Evolutionary conservation across 2,329 filamentous ascomycete species (phyloP).

Genomic region (Hortaea sp.): DNA sequence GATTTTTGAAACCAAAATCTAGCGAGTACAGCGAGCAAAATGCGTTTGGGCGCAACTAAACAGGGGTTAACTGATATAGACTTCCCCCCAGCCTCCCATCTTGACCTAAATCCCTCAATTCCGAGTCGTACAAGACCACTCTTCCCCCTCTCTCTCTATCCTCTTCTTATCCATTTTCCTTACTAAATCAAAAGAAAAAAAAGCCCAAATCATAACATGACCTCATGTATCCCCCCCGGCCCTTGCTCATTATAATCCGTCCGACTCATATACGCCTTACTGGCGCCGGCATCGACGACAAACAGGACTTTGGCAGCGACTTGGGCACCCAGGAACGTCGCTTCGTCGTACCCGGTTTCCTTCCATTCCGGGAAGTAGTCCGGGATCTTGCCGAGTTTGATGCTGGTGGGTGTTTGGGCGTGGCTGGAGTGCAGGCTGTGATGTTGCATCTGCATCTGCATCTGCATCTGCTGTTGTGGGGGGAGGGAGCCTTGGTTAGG

Average conservation of each 20-base stretch:
- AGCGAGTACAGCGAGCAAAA: too few relatives aligned
- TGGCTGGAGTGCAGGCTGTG: conserved; percentile 41
- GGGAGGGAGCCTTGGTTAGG: conserved; percentile 12
- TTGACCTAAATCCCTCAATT: too few relatives aligned
- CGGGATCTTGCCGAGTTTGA: conserved; percentile 67
- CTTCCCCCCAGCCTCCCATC: too few relatives aligned
- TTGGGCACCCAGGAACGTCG: conserved; percentile 77
- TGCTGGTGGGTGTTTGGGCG: conserved; percentile 69
- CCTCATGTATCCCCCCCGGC: conserved; percentile 54
- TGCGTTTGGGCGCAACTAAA: too few relatives aligned
- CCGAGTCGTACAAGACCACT: too few relatives aligned
- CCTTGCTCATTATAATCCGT: conserved; percentile 60
- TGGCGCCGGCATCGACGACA: conserved; percentile 55
- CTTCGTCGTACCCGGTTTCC: conserved; percentile 64
- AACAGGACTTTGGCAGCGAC: conserved; percentile 71
- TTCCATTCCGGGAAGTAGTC: conserved; percentile 90
- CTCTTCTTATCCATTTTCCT: too few relatives aligned
- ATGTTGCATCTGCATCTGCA: conserved; percentile 20
- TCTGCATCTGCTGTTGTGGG: conserved; percentile 32
- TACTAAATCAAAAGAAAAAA: too few relatives aligned
- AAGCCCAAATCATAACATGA: conserved; percentile 2
- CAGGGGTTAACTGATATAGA: too few relatives aligned
- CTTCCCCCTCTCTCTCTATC: too few relatives aligned
- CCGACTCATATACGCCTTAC: conserved; percentile 59
- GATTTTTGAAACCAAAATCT: too few relatives aligned